phyloP scores from a whole-genome alignment of 139 green algal genomes.

The Diplosphaera chodatii region DNA sequence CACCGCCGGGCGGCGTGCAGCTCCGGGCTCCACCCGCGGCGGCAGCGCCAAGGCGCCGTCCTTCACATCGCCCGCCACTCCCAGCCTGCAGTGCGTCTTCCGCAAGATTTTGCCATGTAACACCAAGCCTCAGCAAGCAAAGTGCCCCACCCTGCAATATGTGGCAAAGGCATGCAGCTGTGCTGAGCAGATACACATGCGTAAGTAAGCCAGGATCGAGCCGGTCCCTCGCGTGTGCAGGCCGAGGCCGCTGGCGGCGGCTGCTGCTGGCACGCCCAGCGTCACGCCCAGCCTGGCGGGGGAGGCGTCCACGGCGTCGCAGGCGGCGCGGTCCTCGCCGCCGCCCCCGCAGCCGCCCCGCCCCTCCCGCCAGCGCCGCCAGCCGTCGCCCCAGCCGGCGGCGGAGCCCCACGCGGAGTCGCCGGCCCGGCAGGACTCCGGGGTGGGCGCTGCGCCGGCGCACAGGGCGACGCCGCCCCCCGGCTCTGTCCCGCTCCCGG shows the following conservation, averaged over 20 bases:
- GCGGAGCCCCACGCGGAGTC: no score
- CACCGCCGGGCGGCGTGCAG: no score
- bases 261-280: not conserved
- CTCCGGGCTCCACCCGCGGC: not conserved
- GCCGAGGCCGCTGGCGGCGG: not conserved
- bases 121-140: no score
- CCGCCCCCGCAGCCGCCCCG: constrained; percentile 1
- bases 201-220: no score
- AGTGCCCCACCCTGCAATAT: no score
- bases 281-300: not conserved
- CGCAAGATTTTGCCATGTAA: not conserved
- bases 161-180: no score
- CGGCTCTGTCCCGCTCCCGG: not conserved
- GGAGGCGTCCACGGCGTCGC: not conserved
- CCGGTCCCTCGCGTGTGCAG: no score
- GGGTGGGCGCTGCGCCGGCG: no score
- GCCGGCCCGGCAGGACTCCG: no score
- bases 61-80: constrained; percentile 2
- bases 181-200: no score
- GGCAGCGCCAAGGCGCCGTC: not conserved
- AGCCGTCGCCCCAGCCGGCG: not conserved
- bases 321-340: not conserved
- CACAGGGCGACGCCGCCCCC: no score
- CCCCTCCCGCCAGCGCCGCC: constrained; percentile 1
- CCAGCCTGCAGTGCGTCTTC: not conserved